Base-by-base conservation (phyloP, 176 grass and related monocot species). In the Avena sativa region DNA sequence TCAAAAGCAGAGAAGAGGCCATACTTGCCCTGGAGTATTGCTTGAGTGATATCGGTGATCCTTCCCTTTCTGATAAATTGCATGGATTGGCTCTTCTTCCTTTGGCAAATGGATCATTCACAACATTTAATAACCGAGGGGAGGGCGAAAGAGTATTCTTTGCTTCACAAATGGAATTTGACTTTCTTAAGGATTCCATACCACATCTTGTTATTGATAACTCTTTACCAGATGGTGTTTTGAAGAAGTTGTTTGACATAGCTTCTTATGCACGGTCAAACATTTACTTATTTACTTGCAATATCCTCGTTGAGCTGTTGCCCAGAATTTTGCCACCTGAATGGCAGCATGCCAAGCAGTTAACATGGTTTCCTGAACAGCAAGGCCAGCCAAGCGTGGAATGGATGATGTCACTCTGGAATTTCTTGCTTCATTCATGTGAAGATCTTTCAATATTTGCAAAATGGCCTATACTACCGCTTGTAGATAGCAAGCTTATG, bases 401-500 rank as follows among this genome's bases (percentile, higher is more conserved):
- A 80, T 98, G 96, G 96, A 92, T 98, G 79, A 68, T 89, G 46
- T 89, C 89, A 62, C 84, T 98, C 26, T 98, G 96, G 96, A 94
- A 70, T 81, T 98, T 92, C 86, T 84, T 98, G 79, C 93, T 71
- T 75, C 59, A 87, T 62, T 95, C 96, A 74, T 95, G 93, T 82
- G 79, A 87, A 34, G 89, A 98, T 78, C 94, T 98, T 86, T 95
- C 96, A 70, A 53, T 98, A 84, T 89, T 98, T 83, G 70, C 79
- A 25, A 90, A 98, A 81, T 98, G 93, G 93, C 93, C 96, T 92
- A 91, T 98, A 95, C 78, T 98, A 84, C 96, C 96, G 11, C 82
- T 94, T 78, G 79, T 74, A 63, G 90, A 98, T 93, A 84, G 90
- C 50, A 90, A 86, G 68, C 81, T 91, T 17, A 84, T 95, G 88